Conservation (phyloP, 108 stramenopile genomes). For the Chaetoceros muelleri region DNA sequence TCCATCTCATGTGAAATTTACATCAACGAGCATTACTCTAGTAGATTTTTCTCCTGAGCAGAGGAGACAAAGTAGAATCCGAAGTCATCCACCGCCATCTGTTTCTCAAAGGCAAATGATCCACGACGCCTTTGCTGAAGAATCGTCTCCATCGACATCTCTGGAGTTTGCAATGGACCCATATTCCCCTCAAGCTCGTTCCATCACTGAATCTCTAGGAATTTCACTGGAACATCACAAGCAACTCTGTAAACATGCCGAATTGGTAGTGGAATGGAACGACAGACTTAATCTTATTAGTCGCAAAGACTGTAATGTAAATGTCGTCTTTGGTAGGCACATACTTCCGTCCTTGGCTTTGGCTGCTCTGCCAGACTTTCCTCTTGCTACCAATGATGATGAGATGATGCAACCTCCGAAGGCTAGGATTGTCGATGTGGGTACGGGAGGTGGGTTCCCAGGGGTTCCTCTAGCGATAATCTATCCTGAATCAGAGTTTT, state of each 20-base stretch:
- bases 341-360: constrained; percentile 67
- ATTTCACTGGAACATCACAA: constrained; percentile 28
- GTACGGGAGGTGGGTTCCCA: constrained; percentile 76
- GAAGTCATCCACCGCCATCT: too few relatives aligned
- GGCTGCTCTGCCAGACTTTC: constrained; percentile 16
- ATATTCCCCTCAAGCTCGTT: constrained; percentile 14
- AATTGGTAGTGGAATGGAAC: constrained; percentile 73
- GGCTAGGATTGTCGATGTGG: neutral
- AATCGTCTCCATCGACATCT: constrained; percentile 6
- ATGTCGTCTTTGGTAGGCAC: constrained; percentile 66
- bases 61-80: too few relatives aligned
- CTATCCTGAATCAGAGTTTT: constrained; percentile 51
- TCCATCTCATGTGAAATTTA: too few relatives aligned
- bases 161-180: constrained; percentile 35
- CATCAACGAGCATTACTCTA: too few relatives aligned
- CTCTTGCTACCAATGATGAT: constrained; percentile 1
- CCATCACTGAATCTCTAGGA: constrained; percentile 16
- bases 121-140: constrained; percentile 10
- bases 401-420: neutral
- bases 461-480: constrained; percentile 81
- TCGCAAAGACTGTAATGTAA: constrained; percentile 52
- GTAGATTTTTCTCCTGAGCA: too few relatives aligned
- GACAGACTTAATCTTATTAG: constrained; percentile 69
- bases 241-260: constrained; percentile 36
- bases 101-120: too few relatives aligned